These are phyloP conservation scores for Chytriomyces confervae DNA, from an alignment of 192 early-diverging fungal species.

Conservation along the genomic window DNA sequence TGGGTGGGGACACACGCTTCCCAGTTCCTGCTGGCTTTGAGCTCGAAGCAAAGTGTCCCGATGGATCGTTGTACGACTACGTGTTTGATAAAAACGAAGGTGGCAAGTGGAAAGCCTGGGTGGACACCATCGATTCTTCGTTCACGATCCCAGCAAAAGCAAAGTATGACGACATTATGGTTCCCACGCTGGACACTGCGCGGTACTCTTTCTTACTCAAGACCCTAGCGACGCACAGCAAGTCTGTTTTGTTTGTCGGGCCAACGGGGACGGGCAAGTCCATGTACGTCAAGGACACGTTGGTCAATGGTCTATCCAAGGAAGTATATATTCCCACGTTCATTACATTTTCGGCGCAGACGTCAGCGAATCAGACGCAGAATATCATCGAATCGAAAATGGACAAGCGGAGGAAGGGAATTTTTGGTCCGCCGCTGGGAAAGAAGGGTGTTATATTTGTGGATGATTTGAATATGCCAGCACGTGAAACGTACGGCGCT, in stretches of 20 bases:
- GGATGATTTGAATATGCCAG: slow-evolving; percentile 70
- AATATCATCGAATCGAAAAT: slow-evolving; percentile 68
- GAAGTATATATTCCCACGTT: slow-evolving; percentile 59
- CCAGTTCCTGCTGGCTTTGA: slow-evolving; percentile 42
- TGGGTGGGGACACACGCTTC: slow-evolving; percentile 32
- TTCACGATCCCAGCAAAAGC: slow-evolving; percentile 60
- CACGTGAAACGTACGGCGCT: slow-evolving; percentile 62
- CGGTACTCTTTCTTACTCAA: slow-evolving; percentile 60
- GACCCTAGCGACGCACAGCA: slow-evolving; percentile 54
- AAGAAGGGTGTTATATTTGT: slow-evolving; percentile 63
- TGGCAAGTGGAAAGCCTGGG: slow-evolving; percentile 55
- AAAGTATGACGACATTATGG: slow-evolving; percentile 66
- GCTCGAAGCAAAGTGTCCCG: slow-evolving; percentile 52
- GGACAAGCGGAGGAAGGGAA: slow-evolving; percentile 64
- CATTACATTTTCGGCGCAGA: slow-evolving; percentile 68
- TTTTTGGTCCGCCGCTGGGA: slow-evolving; percentile 64
- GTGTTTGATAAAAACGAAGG: slow-evolving; percentile 53
- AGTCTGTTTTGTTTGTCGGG: slow-evolving; percentile 63
- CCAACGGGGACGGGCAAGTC: slow-evolving; percentile 68
- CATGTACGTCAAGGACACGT: slow-evolving; percentile 63
- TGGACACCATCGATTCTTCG: slow-evolving; percentile 51
- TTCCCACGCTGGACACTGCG: slow-evolving; percentile 65
- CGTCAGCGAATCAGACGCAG: slow-evolving; percentile 65
- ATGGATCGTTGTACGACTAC: slow-evolving; percentile 60
- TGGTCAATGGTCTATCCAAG: slow-evolving; percentile 56